These are phyloP conservation scores for Candida sanyaensis DNA, from an alignment of 1,139 yeast genomes.

Conservation along the genomic window DNA sequence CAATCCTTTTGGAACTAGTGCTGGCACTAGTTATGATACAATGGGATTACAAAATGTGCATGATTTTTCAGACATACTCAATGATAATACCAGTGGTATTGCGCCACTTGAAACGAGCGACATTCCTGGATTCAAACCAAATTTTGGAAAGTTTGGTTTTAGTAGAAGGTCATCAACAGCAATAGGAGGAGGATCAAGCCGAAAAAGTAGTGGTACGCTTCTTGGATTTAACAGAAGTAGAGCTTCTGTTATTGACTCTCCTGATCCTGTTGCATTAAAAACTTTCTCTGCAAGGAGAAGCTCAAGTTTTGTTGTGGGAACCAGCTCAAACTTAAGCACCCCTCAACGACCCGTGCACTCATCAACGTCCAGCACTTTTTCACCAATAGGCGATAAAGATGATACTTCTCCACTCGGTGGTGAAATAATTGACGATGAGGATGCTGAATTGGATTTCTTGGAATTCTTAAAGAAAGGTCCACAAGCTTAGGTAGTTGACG, in stretches of 20 bases:
- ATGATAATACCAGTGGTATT: slow-evolving; percentile 27
- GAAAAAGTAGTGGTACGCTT: background rate
- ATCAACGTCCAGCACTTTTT: background rate
- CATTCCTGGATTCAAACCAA: slow-evolving; percentile 26
- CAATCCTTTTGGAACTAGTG: slow-evolving; percentile 3
- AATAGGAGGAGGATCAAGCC: background rate
- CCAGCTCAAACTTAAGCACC: background rate
- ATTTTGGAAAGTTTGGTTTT: slow-evolving; percentile 35
- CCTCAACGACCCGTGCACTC: background rate
- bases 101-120: background rate
- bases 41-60: slow-evolving; percentile 17
- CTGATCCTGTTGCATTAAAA: slow-evolving; percentile 9
- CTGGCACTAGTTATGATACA: slow-evolving; percentile 7
- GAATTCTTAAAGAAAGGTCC: slow-evolving; percentile 52
- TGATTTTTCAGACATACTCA: slow-evolving; percentile 41
- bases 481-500: slow-evolving; percentile 3
- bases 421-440: slow-evolving; percentile 14
- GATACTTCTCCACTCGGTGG: background rate
- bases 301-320: background rate
- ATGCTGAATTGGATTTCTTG: slow-evolving; percentile 48
- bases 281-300: background rate
- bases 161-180: slow-evolving; percentile 6
- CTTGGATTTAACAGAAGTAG: slow-evolving; percentile 7
- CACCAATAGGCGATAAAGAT: slow-evolving; percentile 1
- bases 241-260: slow-evolving; percentile 14